Evolutionary conservation across 2,329 filamentous ascomycete genomes (phyloP), one percentile per base, ranked within the genome.

Genomic region (Stachybotrys elegans): DNA sequence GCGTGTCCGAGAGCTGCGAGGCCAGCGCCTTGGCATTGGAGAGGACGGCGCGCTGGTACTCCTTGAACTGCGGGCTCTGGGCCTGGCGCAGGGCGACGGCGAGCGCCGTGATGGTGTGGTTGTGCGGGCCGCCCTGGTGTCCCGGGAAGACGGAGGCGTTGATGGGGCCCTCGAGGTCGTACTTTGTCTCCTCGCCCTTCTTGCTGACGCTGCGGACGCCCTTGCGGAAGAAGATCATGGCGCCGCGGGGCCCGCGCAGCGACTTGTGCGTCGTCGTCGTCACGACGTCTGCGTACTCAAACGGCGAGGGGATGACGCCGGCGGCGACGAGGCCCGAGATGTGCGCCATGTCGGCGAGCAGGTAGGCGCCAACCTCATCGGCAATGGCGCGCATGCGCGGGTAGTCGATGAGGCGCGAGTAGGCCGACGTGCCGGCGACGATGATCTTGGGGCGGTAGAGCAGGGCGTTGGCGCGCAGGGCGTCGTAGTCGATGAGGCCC

Each of bases 211-310:
- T 83, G 56, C 91, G 78, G 34, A 95, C 86, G 51, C 92, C 92
- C 69, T 88, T 92, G 59, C 92, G 86, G 82, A 84, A 96, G 79
- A 97, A 97, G 67, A 97, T 97, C 84, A 97, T 89, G 60, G 92
- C 91, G 52, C 92, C 92, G 59, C 92, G 83, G 41, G 92, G 92
- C 34, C 92, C 92, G 62, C 92, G 86, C 48, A 97, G 81, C 42
- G 88, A 94, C 75, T 97, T 97, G 79, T 97, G 92, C 38, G 88
- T 95, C 21, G 92, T 97, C n/a, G 92, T 97, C 29, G 92, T 96
- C 48, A 97, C 92, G 44, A 97, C 84, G 63, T 96, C 92, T 48
- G 88, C 85, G 65, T 86, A 83, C 51, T 80, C 79, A 69, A 96
- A 97, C 32, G 92, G 92, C 50, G 86, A 86, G 42, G 89, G 88